Evolutionary conservation across 1,284 basidiomycete genomes (phyloP), one percentile per base, ranked within the genome.

Genomic region (Malassezia japonica): DNA sequence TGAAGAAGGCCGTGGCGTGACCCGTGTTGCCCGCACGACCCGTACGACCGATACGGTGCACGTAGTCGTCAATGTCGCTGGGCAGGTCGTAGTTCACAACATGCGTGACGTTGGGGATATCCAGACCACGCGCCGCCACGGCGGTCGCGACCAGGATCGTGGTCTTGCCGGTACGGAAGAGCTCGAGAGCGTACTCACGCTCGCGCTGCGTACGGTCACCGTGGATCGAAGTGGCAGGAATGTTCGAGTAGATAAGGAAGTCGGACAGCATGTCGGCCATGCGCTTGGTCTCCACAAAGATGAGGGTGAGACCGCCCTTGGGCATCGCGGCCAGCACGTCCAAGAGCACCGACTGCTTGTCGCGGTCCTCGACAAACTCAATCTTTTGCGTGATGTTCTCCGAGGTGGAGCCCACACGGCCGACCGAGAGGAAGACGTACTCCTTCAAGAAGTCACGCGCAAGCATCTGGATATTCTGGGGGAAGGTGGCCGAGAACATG

Each of bases 401-500:
- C 36, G 89, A 94, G 15, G 94, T 98, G 44, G 87, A 91, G 56
- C 94, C 94, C 53, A 98, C 94, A 74, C 94, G 87, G 23, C 94
- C 94, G 55, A 99, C 94, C 43, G 88, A 92, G 40, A 99, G 82
- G 83, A 98, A 98, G 74, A 98, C 84, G 77, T 96, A 96, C 62
- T 80, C 78, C 65, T 76, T 76, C 55, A 75, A 64, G 80, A 95
- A 96, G 75, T 91, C 86, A 73, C 86, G 83, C 49, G 92, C 91
- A 57, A 96, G 86, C 75, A 92, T 82, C 76, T 99, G 94, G 64
- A 99, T 99, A 76, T 99, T 94, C 50, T 90, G 85, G 48, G 92
- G 94, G 84, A 99, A 98, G 41, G 94, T 98, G 40, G 94, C 94
- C 58, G 86, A 90, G 79, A 99, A 99, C 92, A 99, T 98, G 77